Conservation (phyloP, 108 stramenopile genomes). For the Nannochloropsis granulata region DNA sequence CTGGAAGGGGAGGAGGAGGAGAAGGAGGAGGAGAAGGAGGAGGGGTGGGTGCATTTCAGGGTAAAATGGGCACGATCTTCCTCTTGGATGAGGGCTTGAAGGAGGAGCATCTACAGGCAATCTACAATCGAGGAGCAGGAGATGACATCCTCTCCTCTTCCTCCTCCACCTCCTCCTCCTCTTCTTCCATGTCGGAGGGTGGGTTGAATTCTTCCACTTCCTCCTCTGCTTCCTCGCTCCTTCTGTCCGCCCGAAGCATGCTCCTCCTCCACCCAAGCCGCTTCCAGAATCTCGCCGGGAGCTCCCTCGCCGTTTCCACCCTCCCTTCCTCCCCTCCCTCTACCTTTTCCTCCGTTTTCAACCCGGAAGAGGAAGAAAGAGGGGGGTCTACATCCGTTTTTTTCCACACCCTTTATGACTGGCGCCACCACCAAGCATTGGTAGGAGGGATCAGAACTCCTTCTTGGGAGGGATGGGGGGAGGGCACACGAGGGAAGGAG, state of each 20-base stretch:
- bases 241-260: not conserved
- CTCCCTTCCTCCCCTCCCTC: not conserved
- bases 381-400: not conserved
- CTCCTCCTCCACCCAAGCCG: not conserved
- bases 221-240: not conserved
- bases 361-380: not conserved
- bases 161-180: constrained; percentile 1
- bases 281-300: too few relatives aligned
- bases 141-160: not conserved
- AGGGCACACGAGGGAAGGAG: not conserved
- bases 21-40: not conserved
- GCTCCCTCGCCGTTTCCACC: not conserved
- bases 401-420: not conserved
- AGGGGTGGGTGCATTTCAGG: not conserved
- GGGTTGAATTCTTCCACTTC: not conserved
- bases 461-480: not conserved
- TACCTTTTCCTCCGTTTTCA: too few relatives aligned
- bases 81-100: not conserved
- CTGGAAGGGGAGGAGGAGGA: too few relatives aligned
- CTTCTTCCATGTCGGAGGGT: not conserved
- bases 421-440: not conserved
- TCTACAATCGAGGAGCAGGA: not conserved
- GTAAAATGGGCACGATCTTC: not conserved
- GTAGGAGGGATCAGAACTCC: not conserved
- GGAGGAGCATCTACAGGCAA: not conserved